These are phyloP conservation scores for Globisporangium middletonii DNA, from an alignment of 352 stramenopile genomes.

Conservation along the genomic window DNA sequence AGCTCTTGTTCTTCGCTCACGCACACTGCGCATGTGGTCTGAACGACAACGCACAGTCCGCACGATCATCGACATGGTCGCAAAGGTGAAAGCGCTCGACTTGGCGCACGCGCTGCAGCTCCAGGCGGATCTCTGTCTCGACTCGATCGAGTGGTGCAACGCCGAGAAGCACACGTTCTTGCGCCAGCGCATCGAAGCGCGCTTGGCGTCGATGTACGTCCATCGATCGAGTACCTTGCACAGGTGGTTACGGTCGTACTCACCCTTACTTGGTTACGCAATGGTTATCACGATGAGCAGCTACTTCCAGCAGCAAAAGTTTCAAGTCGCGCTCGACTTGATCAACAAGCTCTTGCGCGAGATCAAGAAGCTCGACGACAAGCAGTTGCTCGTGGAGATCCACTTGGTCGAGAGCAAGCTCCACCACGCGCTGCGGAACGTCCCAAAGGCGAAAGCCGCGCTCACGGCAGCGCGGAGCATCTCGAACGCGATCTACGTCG, in stretches of 20 bases:
- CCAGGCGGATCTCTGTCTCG: conserved; percentile 90
- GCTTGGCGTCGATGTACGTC: conserved; percentile 85
- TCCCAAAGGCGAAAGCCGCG: conserved; percentile 95
- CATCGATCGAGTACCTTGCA: not conserved
- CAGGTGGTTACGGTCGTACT: no score
- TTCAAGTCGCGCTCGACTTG: conserved; percentile 90
- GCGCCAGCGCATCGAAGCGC: conserved; percentile 95
- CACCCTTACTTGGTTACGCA: no score
- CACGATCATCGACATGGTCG: conserved; percentile 97
- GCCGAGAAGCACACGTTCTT: conserved; percentile 96
- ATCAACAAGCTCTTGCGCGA: conserved; percentile 93
- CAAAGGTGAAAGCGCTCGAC: conserved; percentile 84
- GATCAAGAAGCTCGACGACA: conserved; percentile 99
- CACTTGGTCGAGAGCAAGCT: conserved; percentile 97
- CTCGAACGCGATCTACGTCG: conserved; percentile 98
- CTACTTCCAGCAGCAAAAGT: conserved; percentile 89
- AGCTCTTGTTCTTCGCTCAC: not conserved
- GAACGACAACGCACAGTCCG: conserved; percentile 63
- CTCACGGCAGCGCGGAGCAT: conserved; percentile 96
- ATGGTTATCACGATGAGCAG: conserved; percentile 23
- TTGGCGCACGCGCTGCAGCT: conserved; percentile 92
- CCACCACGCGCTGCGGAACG: conserved; percentile 96
- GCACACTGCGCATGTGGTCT: not conserved
- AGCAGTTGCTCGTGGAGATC: conserved; percentile 98
- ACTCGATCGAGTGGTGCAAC: conserved; percentile 95